phyloP scores from a whole-genome alignment of 768 basidiomycete species.

The Tephrocybe sp. region DNA sequence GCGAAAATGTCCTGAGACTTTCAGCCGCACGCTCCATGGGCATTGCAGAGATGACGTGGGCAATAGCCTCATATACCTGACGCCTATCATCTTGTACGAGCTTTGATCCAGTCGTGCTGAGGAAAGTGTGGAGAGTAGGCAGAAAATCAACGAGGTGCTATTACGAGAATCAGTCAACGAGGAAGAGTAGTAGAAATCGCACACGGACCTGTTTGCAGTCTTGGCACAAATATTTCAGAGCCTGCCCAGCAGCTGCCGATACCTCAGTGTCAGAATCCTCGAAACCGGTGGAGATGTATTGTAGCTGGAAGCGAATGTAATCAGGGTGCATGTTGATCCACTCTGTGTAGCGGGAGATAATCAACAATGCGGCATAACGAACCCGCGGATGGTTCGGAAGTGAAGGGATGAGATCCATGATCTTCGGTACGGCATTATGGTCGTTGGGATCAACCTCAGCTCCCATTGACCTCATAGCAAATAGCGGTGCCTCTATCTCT shows the following conservation, averaged over 20 bases:
- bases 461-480: slow-evolving; percentile 98
- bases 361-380: slow-evolving; percentile 92
- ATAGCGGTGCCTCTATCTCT: slow-evolving; percentile 94
- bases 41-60: slow-evolving; percentile 94
- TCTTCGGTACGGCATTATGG: slow-evolving; percentile 86
- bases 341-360: slow-evolving; percentile 94
- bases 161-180: slow-evolving; percentile 4
- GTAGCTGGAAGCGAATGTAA: slow-evolving; percentile 82
- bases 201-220: slow-evolving; percentile 81
- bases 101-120: slow-evolving; percentile 75
- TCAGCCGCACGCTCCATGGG: slow-evolving; percentile 84
- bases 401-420: slow-evolving; percentile 91
- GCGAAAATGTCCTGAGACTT: slow-evolving; percentile 82
- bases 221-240: slow-evolving; percentile 94
- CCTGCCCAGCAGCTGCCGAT: slow-evolving; percentile 91
- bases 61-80: slow-evolving; percentile 95
- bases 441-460: slow-evolving; percentile 86
- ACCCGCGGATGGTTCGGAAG: slow-evolving; percentile 90
- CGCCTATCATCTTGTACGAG: slow-evolving; percentile 84
- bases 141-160: slow-evolving; percentile 92
- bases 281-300: slow-evolving; percentile 92
- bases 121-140: slow-evolving; percentile 88
- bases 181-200: not conserved
- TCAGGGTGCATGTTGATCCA: slow-evolving; percentile 92
- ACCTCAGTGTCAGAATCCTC: slow-evolving; percentile 80